phyloP scores from a whole-genome alignment of 2,329 filamentous ascomycete genomes.

The Juglanconis juglandina region DNA sequence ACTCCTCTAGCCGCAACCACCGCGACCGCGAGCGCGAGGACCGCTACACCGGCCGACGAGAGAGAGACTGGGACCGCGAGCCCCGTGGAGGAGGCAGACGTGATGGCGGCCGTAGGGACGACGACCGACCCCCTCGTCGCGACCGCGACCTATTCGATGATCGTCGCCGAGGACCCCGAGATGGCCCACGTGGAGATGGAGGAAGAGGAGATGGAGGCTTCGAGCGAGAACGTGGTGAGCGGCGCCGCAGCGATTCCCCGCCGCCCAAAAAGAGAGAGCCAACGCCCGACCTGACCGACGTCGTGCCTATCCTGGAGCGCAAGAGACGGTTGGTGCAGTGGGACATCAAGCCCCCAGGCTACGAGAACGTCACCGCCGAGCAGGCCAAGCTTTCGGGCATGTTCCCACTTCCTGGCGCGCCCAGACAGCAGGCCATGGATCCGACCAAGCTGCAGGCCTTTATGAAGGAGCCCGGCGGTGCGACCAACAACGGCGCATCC shows the following conservation, averaged over 20 bases:
- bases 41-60: slow-evolving; percentile 65
- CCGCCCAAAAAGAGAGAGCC: slow-evolving; percentile 89
- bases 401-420: slow-evolving; percentile 96
- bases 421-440: slow-evolving; percentile 92
- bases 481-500: slow-evolving; percentile 64
- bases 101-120: slow-evolving; percentile 63
- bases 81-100: slow-evolving; percentile 50
- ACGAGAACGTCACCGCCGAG: slow-evolving; percentile 96
- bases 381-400: slow-evolving; percentile 98
- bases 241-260: slow-evolving; percentile 73
- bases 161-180: slow-evolving; percentile 43
- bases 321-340: slow-evolving; percentile 95
- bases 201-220: slow-evolving; percentile 37
- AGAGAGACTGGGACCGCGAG: slow-evolving; percentile 34
- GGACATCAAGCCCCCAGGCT: slow-evolving; percentile 98
- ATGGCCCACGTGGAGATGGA: slow-evolving; percentile 37
- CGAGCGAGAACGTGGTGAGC: slow-evolving; percentile 42
- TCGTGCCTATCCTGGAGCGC: slow-evolving; percentile 77
- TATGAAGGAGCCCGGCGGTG: slow-evolving; percentile 80
- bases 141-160: slow-evolving; percentile 64
- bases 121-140: slow-evolving; percentile 49
- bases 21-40: slow-evolving; percentile 92
- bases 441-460: slow-evolving; percentile 91
- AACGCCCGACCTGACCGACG: slow-evolving; percentile 87
- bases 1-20: slow-evolving; percentile 89